These are phyloP conservation scores for Penicilliopsis zonata DNA, from an alignment of 495 filamentous ascomycete species.

Conservation along the genomic window DNA sequence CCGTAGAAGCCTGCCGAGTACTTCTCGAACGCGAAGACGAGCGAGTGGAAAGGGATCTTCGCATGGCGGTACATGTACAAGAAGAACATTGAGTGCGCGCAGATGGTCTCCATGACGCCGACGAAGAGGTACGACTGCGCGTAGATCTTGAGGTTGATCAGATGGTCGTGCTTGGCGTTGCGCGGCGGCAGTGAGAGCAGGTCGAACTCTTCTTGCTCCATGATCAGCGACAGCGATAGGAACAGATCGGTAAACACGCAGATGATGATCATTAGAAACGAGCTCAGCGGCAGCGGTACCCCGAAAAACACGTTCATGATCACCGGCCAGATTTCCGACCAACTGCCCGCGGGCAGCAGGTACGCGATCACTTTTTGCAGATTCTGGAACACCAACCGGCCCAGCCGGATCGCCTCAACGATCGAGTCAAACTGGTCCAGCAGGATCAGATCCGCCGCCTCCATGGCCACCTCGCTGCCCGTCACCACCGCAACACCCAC, in stretches of 20 bases:
- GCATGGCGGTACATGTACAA: slow-evolving; percentile 34
- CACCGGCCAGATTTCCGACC: slow-evolving; percentile 67
- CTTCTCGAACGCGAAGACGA: slow-evolving; percentile 35
- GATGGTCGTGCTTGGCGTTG: slow-evolving; percentile 45
- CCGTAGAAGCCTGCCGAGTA: slow-evolving; percentile 37
- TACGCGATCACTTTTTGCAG: slow-evolving; percentile 50
- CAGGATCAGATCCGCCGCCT: slow-evolving; percentile 83
- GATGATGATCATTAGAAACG: slow-evolving; percentile 62
- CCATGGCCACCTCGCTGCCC: slow-evolving; percentile 49
- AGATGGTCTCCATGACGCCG: slow-evolving; percentile 35
- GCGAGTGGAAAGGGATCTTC: slow-evolving; percentile 28
- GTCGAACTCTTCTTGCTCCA: slow-evolving; percentile 60
- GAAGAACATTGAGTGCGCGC: slow-evolving; percentile 40
- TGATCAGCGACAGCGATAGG: slow-evolving; percentile 51
- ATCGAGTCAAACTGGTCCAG: slow-evolving; percentile 58
- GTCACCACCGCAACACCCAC: slow-evolving; percentile 57
- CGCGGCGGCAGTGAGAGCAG: slow-evolving; percentile 52
- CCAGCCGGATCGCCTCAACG: slow-evolving; percentile 52
- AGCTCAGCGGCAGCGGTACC: slow-evolving; percentile 52
- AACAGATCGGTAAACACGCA: slow-evolving; percentile 55
- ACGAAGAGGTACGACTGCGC: slow-evolving; percentile 39
- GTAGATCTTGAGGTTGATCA: slow-evolving; percentile 40
- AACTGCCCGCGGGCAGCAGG: slow-evolving; percentile 52
- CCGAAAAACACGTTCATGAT: slow-evolving; percentile 62
- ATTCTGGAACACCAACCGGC: slow-evolving; percentile 43